Percentiles rank a stretch among this genome's conserved stretches.
Conservation (phyloP, 805 yeast species). For the Saccharomycopsis oosterbeekiorum region DNA sequence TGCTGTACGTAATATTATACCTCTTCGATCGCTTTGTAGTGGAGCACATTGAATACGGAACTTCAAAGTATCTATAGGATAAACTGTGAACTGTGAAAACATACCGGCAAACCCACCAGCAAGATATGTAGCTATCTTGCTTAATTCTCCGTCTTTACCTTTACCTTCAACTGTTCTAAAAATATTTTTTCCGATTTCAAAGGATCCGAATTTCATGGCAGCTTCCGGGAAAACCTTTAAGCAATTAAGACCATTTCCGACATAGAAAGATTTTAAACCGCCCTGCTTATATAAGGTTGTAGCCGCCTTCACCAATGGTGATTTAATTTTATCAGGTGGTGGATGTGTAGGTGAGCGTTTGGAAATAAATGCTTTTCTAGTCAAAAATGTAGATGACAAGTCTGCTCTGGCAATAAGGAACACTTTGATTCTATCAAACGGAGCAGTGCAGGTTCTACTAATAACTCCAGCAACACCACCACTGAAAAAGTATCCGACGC, state of each 20-base stretch:
- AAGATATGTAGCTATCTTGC: slow-evolving; percentile 69
- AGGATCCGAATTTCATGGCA: slow-evolving; percentile 94
- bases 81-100: slow-evolving; percentile 81
- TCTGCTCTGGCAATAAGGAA: slow-evolving; percentile 88
- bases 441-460: slow-evolving; percentile 94
- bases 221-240: slow-evolving; percentile 93
- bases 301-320: slow-evolving; percentile 76
- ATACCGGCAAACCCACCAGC: slow-evolving; percentile 98
- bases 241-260: slow-evolving; percentile 92
- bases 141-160: slow-evolving; percentile 55
- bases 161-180: slow-evolving; percentile 71
- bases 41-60: slow-evolving; percentile 91
- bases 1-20: slow-evolving; percentile 65
- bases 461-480: slow-evolving; percentile 96
- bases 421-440: slow-evolving; percentile 90
- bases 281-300: slow-evolving; percentile 77
- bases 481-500: slow-evolving; percentile 84
- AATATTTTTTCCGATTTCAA: slow-evolving; percentile 74
- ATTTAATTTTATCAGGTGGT: slow-evolving; percentile 40
- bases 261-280: slow-evolving; percentile 80
- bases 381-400: slow-evolving; percentile 56
- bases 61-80: slow-evolving; percentile 91
- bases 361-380: slow-evolving; percentile 42
- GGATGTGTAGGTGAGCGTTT: slow-evolving; percentile 31
- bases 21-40: slow-evolving; percentile 49